phyloP scores from a whole-genome alignment of 768 basidiomycete genomes.

The Rossbeevera mucosa region DNA sequence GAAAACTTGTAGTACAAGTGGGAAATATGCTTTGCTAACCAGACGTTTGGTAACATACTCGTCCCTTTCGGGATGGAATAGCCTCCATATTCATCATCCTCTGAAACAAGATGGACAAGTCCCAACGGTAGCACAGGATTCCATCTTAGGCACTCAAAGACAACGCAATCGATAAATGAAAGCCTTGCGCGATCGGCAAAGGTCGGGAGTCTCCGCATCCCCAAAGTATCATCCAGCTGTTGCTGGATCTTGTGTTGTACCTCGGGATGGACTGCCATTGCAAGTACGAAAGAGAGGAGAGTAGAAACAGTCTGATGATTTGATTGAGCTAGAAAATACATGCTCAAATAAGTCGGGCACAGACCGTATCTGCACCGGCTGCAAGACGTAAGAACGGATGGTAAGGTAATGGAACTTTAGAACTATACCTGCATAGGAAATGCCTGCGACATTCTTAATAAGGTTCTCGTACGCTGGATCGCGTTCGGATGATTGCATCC shows the following conservation, averaged over 20 bases:
- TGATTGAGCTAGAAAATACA: conserved; percentile 11
- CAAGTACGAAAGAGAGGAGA: conserved; percentile 46
- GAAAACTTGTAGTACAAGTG: conserved; percentile 13
- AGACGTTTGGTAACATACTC: conserved; percentile 45
- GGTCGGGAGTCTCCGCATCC: conserved; percentile 41
- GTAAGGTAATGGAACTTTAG: not conserved
- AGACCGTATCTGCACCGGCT: conserved; percentile 27
- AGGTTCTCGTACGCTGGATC: conserved; percentile 39
- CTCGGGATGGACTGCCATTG: conserved; percentile 51
- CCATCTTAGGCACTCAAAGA: conserved; percentile 39
- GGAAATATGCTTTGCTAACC: conserved; percentile 28
- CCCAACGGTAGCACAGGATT: conserved; percentile 34
- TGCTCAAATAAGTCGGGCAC: conserved; percentile 22
- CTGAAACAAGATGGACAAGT: conserved; percentile 18
- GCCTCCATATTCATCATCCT: conserved; percentile 44
- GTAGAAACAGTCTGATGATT: conserved; percentile 44
- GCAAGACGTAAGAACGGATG: conserved; percentile 4
- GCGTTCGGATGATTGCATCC: conserved; percentile 12
- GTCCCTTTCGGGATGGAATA: conserved; percentile 44
- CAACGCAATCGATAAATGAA: conserved; percentile 35
- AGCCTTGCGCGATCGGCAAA: conserved; percentile 40
- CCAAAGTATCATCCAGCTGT: conserved; percentile 48
- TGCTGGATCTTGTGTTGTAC: conserved; percentile 45
- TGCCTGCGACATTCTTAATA: conserved; percentile 48
- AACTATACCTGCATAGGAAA: conserved; percentile 42